A percentile compares a stretch with the other conserved stretches of the same genome.
These are phyloP conservation scores for Wickerhamiella hasegawae DNA, from an alignment of 805 yeast genomes.

Conservation along the genomic window DNA sequence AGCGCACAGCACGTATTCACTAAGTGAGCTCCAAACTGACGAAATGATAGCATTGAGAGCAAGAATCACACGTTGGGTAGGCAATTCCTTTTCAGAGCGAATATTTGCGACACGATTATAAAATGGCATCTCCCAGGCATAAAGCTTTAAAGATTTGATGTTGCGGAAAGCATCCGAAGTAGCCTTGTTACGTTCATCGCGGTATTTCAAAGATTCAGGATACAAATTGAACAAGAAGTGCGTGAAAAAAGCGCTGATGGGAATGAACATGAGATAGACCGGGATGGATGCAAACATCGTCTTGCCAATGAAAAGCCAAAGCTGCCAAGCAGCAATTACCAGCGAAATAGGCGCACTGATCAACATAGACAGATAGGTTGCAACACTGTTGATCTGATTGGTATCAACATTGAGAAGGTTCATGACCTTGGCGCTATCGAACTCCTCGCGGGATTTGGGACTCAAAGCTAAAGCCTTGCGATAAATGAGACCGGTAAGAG, in stretches of 20 bases:
- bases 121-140: constrained; percentile 92
- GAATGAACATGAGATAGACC: constrained; percentile 59
- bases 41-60: constrained; percentile 51
- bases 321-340: constrained; percentile 50
- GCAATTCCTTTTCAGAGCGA: constrained; percentile 63
- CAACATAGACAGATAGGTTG: constrained; percentile 54
- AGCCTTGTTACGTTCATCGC: constrained; percentile 80
- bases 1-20: constrained; percentile 72
- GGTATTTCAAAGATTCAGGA: constrained; percentile 64
- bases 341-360: constrained; percentile 91
- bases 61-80: constrained; percentile 49
- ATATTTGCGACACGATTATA: constrained; percentile 56
- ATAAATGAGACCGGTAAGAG: constrained; percentile 49
- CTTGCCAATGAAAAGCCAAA: constrained; percentile 59
- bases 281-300: constrained; percentile 84
- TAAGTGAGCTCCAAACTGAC: constrained; percentile 69
- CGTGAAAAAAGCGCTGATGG: constrained; percentile 54
- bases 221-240: constrained; percentile 43
- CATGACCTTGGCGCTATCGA: constrained; percentile 81
- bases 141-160: constrained; percentile 79
- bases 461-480: constrained; percentile 57
- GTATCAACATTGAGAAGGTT: constrained; percentile 88
- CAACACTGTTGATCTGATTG: constrained; percentile 66
- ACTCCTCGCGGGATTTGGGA: constrained; percentile 41
- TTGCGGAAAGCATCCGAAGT: constrained; percentile 76